phyloP scores from a whole-genome alignment of 495 filamentous ascomycete species.

The Podospora conica region DNA sequence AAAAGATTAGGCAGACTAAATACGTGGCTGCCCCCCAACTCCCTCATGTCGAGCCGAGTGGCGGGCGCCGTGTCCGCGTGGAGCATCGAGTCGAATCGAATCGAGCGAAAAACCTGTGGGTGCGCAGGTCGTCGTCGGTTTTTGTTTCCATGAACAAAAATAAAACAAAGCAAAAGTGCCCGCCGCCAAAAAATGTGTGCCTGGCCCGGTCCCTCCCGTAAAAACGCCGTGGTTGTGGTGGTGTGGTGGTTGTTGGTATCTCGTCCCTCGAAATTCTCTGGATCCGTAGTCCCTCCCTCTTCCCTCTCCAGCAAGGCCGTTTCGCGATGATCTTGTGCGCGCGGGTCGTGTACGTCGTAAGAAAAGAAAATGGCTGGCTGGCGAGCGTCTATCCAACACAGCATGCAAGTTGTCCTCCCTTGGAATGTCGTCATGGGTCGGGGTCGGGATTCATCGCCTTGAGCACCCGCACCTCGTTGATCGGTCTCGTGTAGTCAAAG shows the following conservation, averaged over 20 bases:
- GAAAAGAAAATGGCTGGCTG: not conserved
- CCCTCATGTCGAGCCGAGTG: not conserved
- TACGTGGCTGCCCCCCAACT: not conserved
- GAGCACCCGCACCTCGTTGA: constrained; percentile 41
- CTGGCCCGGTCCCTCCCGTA: not conserved
- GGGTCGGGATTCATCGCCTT: constrained; percentile 50
- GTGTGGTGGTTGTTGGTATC: not conserved
- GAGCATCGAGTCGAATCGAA: not conserved
- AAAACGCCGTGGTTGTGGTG: not conserved
- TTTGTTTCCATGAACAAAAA: not conserved
- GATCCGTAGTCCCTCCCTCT: not conserved
- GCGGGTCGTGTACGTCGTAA: constrained; percentile 25
- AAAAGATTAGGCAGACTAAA: not conserved
- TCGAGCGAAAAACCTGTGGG: not conserved
- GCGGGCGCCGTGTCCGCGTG: not conserved
- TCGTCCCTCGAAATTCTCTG: not conserved
- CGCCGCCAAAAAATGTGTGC: not conserved
- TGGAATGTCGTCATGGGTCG: constrained; percentile 13
- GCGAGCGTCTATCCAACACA: constrained; percentile 3
- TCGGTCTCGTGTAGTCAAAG: constrained; percentile 48
- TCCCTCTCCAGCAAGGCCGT: not conserved
- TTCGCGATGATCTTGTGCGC: not conserved
- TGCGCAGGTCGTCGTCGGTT: not conserved
- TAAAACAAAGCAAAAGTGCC: not conserved
- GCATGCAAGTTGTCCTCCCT: constrained; percentile 11